phyloP scores from a whole-genome alignment of 495 filamentous ascomycete species.

The Parathielavia hyrcaniae region DNA sequence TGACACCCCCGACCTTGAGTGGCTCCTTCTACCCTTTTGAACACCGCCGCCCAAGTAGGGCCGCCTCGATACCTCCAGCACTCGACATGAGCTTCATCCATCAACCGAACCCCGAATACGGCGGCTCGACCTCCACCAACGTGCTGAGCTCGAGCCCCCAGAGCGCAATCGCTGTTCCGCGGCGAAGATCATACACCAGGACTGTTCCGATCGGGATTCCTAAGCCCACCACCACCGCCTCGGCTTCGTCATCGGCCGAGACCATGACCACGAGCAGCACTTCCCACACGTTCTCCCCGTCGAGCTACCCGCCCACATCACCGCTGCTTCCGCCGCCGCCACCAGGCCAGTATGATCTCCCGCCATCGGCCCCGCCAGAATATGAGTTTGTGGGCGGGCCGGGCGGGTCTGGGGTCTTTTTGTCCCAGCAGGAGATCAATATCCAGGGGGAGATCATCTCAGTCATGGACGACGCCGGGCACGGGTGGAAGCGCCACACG shows the following conservation, averaged over 20 bases:
- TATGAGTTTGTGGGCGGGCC: slow-evolving; percentile 30
- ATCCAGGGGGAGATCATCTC: slow-evolving; percentile 42
- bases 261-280: slow-evolving; percentile 18
- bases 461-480: slow-evolving; percentile 40
- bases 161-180: slow-evolving; percentile 29
- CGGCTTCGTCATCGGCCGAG: slow-evolving; percentile 18
- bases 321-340: slow-evolving; percentile 39
- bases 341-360: slow-evolving; percentile 11
- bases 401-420: slow-evolving; percentile 23
- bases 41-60: slow-evolving; percentile 35
- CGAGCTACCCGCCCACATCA: slow-evolving; percentile 41
- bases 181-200: slow-evolving; percentile 41
- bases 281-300: slow-evolving; percentile 32
- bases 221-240: slow-evolving; percentile 11
- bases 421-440: slow-evolving; percentile 30
- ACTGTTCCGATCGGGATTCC: slow-evolving; percentile 35
- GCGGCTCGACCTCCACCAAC: slow-evolving; percentile 30
- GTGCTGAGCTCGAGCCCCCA: slow-evolving; percentile 25
- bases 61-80: slow-evolving; percentile 35
- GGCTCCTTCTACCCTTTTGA: slow-evolving; percentile 33
- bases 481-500: slow-evolving; percentile 46
- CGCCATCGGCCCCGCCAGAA: slow-evolving; percentile 23
- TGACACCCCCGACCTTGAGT: slow-evolving; percentile 36
- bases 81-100: slow-evolving; percentile 38
- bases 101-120: slow-evolving; percentile 39